Evolutionary conservation across 2,329 filamentous ascomycete species (phyloP).

Genomic region (Monilinia fructicola): DNA sequence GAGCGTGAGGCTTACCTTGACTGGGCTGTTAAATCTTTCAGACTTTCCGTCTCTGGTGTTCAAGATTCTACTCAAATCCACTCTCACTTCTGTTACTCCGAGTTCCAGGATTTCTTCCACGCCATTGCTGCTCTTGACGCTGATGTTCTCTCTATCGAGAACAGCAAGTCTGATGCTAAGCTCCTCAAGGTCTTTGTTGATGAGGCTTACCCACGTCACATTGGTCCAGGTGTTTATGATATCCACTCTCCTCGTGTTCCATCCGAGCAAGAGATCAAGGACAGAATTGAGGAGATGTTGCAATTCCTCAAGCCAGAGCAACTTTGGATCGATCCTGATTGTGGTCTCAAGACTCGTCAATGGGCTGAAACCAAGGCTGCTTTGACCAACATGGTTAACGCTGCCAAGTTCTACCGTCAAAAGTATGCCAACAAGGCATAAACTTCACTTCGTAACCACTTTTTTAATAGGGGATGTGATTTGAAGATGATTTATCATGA

Average conservation of each 20-base stretch:
- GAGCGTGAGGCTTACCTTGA: constrained; percentile 96
- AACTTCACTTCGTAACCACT: constrained; percentile 24
- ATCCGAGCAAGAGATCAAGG: constrained; percentile 96
- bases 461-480: constrained; percentile 24
- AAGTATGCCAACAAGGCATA: constrained; percentile 61
- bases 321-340: constrained; percentile 99
- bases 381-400: constrained; percentile 94
- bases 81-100: constrained; percentile 99
- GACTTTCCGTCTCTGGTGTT: constrained; percentile 89
- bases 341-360: constrained; percentile 97
- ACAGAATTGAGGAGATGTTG: constrained; percentile 97
- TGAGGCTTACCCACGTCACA: constrained; percentile 95
- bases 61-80: constrained; percentile 97
- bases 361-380: constrained; percentile 99
- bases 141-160: constrained; percentile 98
- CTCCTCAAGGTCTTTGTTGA: constrained; percentile 98
- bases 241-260: constrained; percentile 99
- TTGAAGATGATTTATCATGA: constrained; percentile 25
- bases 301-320: constrained; percentile 95
- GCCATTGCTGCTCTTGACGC: constrained; percentile 97
- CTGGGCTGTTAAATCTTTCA: constrained; percentile 98
- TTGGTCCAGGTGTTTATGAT: constrained; percentile 98
- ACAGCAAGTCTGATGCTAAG: constrained; percentile 99
- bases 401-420: constrained; percentile 92
- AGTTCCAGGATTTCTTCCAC: constrained; percentile 99